phyloP scores from a whole-genome alignment of 352 stramenopile species.

The Pythium oligandrum region DNA sequence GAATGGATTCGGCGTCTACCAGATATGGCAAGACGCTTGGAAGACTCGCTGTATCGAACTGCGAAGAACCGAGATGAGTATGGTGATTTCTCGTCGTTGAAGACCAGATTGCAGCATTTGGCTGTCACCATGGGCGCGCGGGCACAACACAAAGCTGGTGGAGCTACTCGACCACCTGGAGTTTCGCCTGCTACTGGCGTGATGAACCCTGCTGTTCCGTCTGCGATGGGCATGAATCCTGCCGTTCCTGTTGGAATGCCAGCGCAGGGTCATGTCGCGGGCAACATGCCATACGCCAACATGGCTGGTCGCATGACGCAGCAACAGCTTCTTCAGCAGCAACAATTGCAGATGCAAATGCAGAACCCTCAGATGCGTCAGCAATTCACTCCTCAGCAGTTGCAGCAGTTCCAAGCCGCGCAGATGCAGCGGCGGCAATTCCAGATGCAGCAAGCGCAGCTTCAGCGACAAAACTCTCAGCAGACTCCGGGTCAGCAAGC shows the following conservation, averaged over 20 bases:
- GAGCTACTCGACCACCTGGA: constrained; percentile 36
- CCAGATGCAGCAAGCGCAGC: constrained; percentile 52
- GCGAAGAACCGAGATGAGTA: constrained; percentile 94
- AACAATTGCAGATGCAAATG: constrained; percentile 80
- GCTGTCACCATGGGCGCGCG: constrained; percentile 88
- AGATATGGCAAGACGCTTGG: constrained; percentile 97
- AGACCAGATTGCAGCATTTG: constrained; percentile 95
- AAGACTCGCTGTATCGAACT: constrained; percentile 96
- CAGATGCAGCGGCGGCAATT: constrained; percentile 40
- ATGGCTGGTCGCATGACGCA: constrained; percentile 69
- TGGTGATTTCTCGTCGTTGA: constrained; percentile 94
- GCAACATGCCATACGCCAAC: constrained; percentile 65
- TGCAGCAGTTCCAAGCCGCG: constrained; percentile 58
- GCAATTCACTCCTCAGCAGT: constrained; percentile 74
- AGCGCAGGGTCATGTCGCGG: constrained; percentile 52
- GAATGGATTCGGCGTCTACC: constrained; percentile 97
- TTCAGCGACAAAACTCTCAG: constrained; percentile 63
- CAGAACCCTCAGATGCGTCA: constrained; percentile 77
- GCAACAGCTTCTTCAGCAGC: constrained; percentile 71
- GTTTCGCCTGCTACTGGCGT: constrained; percentile 20
- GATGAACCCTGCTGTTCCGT: constrained; percentile 16
- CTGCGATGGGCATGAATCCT: constrained; percentile 28
- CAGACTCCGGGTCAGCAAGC: constrained; percentile 38
- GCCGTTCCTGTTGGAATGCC: constrained; percentile 35
- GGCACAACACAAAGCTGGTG: constrained; percentile 69